phyloP scores from a whole-genome alignment of 331 rosid genomes.

The Rhamnella rubrinervis region DNA sequence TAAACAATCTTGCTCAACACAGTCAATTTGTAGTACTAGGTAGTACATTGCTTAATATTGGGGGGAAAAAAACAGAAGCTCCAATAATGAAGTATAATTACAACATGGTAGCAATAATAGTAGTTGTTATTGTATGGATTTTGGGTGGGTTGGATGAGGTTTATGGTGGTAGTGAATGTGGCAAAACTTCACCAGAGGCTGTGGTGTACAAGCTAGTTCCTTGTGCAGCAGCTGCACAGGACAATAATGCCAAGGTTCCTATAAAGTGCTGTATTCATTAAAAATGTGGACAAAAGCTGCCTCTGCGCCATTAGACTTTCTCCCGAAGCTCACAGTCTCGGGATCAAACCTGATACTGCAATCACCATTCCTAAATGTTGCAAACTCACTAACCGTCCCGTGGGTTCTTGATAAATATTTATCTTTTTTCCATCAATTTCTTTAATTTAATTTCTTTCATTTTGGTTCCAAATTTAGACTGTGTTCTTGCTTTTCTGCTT shows the following conservation, averaged over 20 bases:
- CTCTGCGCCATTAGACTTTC: conserved; percentile 13
- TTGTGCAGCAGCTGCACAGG: neutral
- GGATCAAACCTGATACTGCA: neutral
- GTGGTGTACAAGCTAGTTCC: neutral
- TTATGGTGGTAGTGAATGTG: conserved; percentile 2
- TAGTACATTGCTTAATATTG: too few relatives aligned
- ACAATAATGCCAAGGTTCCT: conserved; percentile 7
- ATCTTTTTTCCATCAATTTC: neutral
- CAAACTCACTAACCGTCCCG: neutral
- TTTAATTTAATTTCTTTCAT: too few relatives aligned
- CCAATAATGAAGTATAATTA: too few relatives aligned
- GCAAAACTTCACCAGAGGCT: neutral
- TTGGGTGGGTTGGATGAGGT: neutral
- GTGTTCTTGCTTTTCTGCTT: neutral
- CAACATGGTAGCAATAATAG: neutral
- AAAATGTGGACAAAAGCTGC: neutral
- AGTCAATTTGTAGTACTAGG: too few relatives aligned
- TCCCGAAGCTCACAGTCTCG: neutral
- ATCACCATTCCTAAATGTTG: conserved; percentile 16
- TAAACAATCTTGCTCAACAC: too few relatives aligned
- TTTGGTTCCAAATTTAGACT: too few relatives aligned
- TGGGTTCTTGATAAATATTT: neutral
- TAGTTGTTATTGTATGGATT: neutral
- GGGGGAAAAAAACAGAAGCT: too few relatives aligned
- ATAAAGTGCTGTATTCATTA: conserved; percentile 3